Conservation (phyloP, 164 flowering plant genomes). For the Tetracentron sinense region DNA sequence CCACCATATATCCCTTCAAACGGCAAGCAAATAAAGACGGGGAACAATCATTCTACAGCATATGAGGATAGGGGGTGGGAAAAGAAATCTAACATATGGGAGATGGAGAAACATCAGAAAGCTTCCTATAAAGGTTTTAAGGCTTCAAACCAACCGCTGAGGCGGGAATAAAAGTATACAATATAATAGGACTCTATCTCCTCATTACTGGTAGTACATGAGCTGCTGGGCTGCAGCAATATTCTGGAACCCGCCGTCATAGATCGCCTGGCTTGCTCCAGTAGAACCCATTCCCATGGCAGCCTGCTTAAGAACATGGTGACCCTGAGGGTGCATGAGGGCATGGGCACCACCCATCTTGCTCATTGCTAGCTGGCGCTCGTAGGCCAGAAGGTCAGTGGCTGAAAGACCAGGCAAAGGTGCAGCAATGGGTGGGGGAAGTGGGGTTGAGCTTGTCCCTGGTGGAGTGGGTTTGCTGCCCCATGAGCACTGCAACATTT, state of each 20-base stretch:
- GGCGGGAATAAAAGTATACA: not conserved
- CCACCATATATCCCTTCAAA: conserved; percentile 1
- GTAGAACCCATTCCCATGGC: conserved; percentile 54
- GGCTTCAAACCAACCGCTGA: not conserved
- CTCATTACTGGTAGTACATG: conserved; percentile 64
- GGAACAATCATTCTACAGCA: not conserved
- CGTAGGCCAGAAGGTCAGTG: conserved; percentile 54
- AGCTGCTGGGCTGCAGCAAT: conserved; percentile 68
- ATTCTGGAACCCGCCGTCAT: conserved; percentile 68
- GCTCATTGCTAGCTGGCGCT: conserved; percentile 60
- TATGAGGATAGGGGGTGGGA: no score
- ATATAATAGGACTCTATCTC: no score
- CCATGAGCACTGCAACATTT: conserved; percentile 74
- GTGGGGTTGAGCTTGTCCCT: conserved; percentile 62
- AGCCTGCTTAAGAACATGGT: conserved; percentile 53
- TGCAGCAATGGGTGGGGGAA: conserved; percentile 70
- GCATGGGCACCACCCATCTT: conserved; percentile 62
- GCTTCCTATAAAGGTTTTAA: not conserved
- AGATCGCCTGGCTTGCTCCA: conserved; percentile 65
- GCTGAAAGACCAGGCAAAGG: conserved; percentile 46
- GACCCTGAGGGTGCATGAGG: conserved; percentile 61
- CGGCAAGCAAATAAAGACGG: not conserved
- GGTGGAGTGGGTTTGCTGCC: conserved; percentile 92
- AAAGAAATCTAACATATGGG: not conserved
- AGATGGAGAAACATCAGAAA: not conserved